Base-by-base conservation (phyloP, 2,329 filamentous ascomycete genomes). In the Diaporthe velutina region DNA sequence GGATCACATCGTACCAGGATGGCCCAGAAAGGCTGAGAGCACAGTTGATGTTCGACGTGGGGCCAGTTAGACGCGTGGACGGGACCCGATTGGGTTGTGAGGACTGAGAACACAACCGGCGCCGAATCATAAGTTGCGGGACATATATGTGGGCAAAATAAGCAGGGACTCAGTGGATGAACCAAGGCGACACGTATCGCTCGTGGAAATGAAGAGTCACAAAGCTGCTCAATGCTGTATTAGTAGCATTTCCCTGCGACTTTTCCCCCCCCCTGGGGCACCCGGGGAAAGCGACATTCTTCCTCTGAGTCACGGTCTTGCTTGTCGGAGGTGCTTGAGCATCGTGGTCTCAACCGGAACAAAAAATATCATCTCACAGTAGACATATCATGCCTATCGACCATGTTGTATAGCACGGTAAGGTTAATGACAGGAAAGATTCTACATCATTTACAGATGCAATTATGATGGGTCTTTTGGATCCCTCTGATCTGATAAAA, bases 1-100 rank as follows among this genome's bases (percentile, higher is more conserved):
- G 48, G 64, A 19, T 19, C 30, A 38, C 13, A 40, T 38, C 15
- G 22, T 52, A 38, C 64, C 45, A 52, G 64, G 64, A 38, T 67
- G 30, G 64, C 64, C 64, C n/a, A 25, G 35, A 9, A 50, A 67
- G 64, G 64, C 64, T 67, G 64, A 67, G 45, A 58, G 30, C 33
- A 19, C 35, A 25, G 12, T 60, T 35, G 35, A 60, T 25, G 22
- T 42, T 17, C 25, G 22, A 22, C 57, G 35, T 60, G 57, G 45
- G 33, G 64, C 64, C 64, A 45, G 4, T 25, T 17, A 10, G 13
- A 52, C 12, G 40, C 19, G 22, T 67, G 45, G 64, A 54, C 64
- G 45, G 64, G 7, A 52, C 45, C 64, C 64, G 64, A 67, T 52
- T 67, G 64, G 64, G 64, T 52, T 50, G 45, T 35, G 45, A 45